These are phyloP conservation scores for Rhododendron molle DNA, from an alignment of 148 eudicot genomes.

Conservation along the genomic window DNA sequence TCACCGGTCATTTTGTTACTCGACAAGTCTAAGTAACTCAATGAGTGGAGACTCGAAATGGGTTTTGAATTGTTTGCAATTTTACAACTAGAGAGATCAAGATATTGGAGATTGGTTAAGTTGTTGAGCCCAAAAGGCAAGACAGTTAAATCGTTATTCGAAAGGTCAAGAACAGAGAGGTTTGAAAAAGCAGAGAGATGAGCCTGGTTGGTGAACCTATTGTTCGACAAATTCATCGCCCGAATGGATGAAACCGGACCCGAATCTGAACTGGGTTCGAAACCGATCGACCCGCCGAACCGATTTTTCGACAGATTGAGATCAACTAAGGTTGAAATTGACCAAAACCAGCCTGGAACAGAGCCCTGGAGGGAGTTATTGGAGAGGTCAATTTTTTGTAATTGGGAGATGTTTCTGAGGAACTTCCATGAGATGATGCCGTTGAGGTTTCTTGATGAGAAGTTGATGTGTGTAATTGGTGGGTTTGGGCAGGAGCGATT, in stretches of 20 bases:
- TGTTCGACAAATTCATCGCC: constrained; percentile 46
- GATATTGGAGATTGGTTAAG: constrained; percentile 36
- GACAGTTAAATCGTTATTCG: constrained; percentile 46
- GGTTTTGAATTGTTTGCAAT: constrained; percentile 44
- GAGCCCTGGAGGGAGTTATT: constrained; percentile 61
- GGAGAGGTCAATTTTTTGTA: constrained; percentile 64
- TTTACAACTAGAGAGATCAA: constrained; percentile 62
- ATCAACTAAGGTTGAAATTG: constrained; percentile 23
- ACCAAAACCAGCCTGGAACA: constrained; percentile 54
- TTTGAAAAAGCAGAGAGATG: constrained; percentile 40
- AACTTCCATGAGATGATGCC: constrained; percentile 67
- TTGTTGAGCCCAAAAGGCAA: constrained; percentile 45
- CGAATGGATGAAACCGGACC: constrained; percentile 32
- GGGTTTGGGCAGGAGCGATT: constrained; percentile 16
- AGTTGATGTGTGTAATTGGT: constrained; percentile 33
- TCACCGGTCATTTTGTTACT: constrained; percentile 47
- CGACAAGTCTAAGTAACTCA: constrained; percentile 60
- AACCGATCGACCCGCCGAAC: constrained; percentile 57
- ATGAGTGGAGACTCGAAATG: constrained; percentile 29
- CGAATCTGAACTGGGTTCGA: constrained; percentile 12
- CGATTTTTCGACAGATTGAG: constrained; percentile 54
- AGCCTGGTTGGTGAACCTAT: constrained; percentile 61
- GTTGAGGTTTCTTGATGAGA: constrained; percentile 52
- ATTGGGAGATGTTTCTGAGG: constrained; percentile 49
- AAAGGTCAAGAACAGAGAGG: constrained; percentile 55